Percentiles rank a stretch among this genome's conserved stretches.
Conservation (phyloP, 352 stramenopile species). For the Blastocystis sp. region DNA sequence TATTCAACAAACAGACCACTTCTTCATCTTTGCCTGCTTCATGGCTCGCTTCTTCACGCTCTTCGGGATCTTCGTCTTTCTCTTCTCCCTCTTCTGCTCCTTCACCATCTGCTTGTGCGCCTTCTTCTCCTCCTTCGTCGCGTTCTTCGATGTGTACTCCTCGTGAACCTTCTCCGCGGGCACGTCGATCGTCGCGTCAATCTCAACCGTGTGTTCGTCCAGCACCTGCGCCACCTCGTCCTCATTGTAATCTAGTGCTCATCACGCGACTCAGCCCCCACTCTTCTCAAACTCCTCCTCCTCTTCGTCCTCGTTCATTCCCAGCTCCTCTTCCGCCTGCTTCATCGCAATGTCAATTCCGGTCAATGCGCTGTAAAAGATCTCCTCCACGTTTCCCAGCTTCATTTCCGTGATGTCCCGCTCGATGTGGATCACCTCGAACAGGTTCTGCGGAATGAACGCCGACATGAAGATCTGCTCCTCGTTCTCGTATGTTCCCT, state of each 20-base stretch:
- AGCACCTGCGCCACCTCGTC: constrained; percentile 71
- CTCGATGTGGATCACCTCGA: constrained; percentile 75
- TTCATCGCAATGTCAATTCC: constrained; percentile 76
- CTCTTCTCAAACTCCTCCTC: constrained; percentile 67
- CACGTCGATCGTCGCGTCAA: constrained; percentile 72
- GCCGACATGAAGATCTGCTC: constrained; percentile 83
- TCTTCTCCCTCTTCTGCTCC: constrained; percentile 86
- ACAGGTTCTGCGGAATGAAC: constrained; percentile 86
- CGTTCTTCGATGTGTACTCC: constrained; percentile 75
- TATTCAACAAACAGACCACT: constrained; percentile 18
- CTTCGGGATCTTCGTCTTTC: constrained; percentile 95
- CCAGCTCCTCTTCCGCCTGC: constrained; percentile 78
- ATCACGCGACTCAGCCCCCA: constrained; percentile 30
- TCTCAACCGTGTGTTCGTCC: constrained; percentile 68
- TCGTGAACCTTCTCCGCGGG: constrained; percentile 77
- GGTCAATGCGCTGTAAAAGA: constrained; percentile 77
- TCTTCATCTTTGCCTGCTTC: constrained; percentile 69
- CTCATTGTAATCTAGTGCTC: constrained; percentile 68
- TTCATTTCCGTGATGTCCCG: constrained; percentile 78
- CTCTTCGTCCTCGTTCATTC: constrained; percentile 74
- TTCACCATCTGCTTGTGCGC: constrained; percentile 92
- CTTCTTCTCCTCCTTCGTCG: constrained; percentile 84
- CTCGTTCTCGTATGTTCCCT: constrained; percentile 56
- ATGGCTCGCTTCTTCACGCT: constrained; percentile 89
- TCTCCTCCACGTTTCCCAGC: constrained; percentile 78